A percentile compares a stretch with the other conserved stretches of the same genome.
Conservation (phyloP, 2,329 filamentous ascomycete genomes). For the Talaromyces sp. region DNA sequence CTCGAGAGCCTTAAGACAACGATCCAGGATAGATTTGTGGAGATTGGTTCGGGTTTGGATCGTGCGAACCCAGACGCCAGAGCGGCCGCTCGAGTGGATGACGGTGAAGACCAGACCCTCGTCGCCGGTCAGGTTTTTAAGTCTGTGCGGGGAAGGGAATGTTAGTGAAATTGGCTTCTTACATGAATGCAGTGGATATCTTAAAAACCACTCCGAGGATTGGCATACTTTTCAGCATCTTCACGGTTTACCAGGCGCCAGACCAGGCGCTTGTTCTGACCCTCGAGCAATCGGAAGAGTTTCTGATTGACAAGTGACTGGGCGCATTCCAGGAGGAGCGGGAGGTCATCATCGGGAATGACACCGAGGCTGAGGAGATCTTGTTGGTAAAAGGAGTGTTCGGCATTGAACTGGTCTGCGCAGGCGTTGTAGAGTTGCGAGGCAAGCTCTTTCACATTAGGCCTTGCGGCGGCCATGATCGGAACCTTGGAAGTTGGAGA, state of each 20-base stretch:
- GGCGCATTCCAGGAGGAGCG: slow-evolving; percentile 47
- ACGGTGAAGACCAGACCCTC: slow-evolving; percentile 86
- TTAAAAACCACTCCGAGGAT: neutral
- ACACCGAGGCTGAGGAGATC: slow-evolving; percentile 48
- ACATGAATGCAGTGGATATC: neutral
- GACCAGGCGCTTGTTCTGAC: slow-evolving; percentile 46
- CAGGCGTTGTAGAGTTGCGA: slow-evolving; percentile 51
- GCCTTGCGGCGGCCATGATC: slow-evolving; percentile 40
- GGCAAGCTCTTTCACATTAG: slow-evolving; percentile 43
- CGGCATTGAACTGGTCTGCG: slow-evolving; percentile 39
- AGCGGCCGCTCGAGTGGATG: slow-evolving; percentile 81
- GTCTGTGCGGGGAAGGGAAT: slow-evolving; percentile 26
- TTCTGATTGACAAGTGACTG: slow-evolving; percentile 50
- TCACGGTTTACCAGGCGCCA: slow-evolving; percentile 54
- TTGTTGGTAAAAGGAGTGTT: slow-evolving; percentile 51
- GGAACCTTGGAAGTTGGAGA: slow-evolving; percentile 17
- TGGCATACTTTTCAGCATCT: slow-evolving; percentile 51
- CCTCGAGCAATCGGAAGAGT: slow-evolving; percentile 49
- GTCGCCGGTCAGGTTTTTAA: slow-evolving; percentile 59
- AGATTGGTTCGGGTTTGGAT: slow-evolving; percentile 79
- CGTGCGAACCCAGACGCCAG: slow-evolving; percentile 88
- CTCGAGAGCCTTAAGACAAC: slow-evolving; percentile 81
- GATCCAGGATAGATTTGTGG: slow-evolving; percentile 80
- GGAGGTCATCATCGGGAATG: slow-evolving; percentile 47
- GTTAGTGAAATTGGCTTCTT: slow-evolving; percentile 12